Conservation (phyloP, 2,329 filamentous ascomycete species). For the Trichoderma cornu-damae region DNA sequence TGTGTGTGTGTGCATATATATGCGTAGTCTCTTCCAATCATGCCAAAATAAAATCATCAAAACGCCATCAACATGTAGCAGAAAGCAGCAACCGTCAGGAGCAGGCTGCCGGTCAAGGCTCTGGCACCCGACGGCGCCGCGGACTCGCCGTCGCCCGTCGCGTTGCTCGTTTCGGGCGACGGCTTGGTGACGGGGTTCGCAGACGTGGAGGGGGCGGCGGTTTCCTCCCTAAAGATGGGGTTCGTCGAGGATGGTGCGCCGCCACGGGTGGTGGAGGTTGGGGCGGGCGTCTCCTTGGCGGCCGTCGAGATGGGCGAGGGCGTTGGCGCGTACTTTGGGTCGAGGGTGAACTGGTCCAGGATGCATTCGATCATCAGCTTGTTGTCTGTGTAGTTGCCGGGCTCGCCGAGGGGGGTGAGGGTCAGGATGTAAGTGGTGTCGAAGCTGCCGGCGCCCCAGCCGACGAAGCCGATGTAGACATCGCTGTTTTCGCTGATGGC, state of each 20-base stretch:
- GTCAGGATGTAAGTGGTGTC: constrained; percentile 38
- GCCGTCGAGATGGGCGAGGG: constrained; percentile 9
- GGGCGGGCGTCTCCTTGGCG: not conserved
- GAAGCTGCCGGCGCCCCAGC: constrained; percentile 44
- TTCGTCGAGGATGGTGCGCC: not conserved
- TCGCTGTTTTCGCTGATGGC: constrained; percentile 44
- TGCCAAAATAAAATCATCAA: constrained; percentile 8
- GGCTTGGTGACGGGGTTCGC: not conserved
- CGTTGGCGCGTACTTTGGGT: constrained; percentile 7
- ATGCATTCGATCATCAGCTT: constrained; percentile 41
- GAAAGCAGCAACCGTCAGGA: not conserved
- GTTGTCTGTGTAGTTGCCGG: constrained; percentile 33
- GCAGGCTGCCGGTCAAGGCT: not conserved
- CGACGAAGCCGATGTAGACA: constrained; percentile 44
- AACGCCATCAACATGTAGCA: constrained; percentile 8
- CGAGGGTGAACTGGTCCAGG: constrained; percentile 33
- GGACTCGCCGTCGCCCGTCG: constrained; percentile 3
- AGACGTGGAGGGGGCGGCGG: not conserved
- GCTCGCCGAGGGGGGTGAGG: constrained; percentile 35
- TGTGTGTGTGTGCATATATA: constrained; percentile 12
- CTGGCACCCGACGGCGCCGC: not conserved
- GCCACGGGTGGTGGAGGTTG: not conserved
- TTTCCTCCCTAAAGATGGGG: not conserved
- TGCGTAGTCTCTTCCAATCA: constrained; percentile 3
- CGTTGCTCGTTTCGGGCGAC: not conserved